Conservation (phyloP, 345 rosid species). For the Gossypium longicalyx region DNA sequence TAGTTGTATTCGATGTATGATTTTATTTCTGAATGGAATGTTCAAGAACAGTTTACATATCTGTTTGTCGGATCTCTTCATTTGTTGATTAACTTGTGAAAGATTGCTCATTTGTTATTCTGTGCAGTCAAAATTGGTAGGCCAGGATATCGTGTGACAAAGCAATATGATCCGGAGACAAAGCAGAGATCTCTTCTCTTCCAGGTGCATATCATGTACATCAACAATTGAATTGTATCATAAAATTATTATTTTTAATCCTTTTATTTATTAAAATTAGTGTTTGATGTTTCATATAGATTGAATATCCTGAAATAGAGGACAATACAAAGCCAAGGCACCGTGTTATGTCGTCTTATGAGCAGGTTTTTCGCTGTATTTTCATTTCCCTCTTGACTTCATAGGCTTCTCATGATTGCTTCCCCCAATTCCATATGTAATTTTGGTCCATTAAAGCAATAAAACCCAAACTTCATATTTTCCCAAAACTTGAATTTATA, state of each 20-base stretch:
- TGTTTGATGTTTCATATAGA: slow-evolving; percentile 35
- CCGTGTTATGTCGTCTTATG: slow-evolving; percentile 93
- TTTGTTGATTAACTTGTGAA: background rate
- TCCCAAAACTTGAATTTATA: background rate
- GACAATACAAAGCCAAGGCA: slow-evolving; percentile 82
- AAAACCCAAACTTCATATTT: background rate
- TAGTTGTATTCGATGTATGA: background rate
- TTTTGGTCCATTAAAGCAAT: background rate
- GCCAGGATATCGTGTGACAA: slow-evolving; percentile 93
- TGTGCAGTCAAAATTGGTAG: slow-evolving; percentile 90
- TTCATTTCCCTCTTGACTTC: background rate
- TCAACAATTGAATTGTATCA: background rate
- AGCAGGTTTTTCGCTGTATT: slow-evolving; percentile 52
- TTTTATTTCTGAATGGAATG: background rate
- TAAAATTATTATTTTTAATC: background rate
- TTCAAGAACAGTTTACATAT: background rate
- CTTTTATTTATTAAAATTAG: background rate
- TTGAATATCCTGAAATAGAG: slow-evolving; percentile 98
- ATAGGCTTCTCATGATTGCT: background rate
- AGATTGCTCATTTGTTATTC: background rate
- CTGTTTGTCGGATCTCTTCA: background rate
- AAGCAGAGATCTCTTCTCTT: slow-evolving; percentile 92
- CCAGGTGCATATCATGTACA: slow-evolving; percentile 46
- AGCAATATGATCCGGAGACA: slow-evolving; percentile 87
- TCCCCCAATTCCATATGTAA: background rate